Percentiles rank a stretch among this genome's conserved stretches.
phyloP scores from a whole-genome alignment of 1,139 yeast genomes.

The Magnusiomyces fungicola region DNA sequence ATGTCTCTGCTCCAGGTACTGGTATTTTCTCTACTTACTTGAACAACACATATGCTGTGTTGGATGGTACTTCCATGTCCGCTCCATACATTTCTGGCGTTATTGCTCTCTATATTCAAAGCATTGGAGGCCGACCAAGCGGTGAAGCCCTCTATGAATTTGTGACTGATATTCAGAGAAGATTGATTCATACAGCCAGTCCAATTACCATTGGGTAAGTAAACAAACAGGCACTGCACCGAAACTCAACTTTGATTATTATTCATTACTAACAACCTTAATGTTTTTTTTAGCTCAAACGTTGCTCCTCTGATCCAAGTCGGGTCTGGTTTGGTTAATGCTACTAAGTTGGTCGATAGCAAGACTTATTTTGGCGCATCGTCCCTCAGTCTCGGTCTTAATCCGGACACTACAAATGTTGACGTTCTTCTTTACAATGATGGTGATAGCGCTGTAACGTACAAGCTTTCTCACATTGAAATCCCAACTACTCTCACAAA shows the following conservation, averaged over 20 bases:
- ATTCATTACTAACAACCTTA: conserved; percentile 1
- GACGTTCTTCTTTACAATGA: conserved; percentile 15
- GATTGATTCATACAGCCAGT: conserved; percentile 13
- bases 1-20: conserved; percentile 20
- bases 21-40: conserved; percentile 15
- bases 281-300: conserved; percentile 7
- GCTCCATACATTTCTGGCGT: conserved; percentile 20
- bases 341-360: conserved; percentile 33
- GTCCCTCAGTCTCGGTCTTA: conserved; percentile 16
- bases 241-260: neutral
- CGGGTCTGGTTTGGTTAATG: conserved; percentile 30
- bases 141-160: neutral
- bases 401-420: conserved; percentile 11
- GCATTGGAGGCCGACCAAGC: neutral
- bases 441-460: conserved; percentile 14
- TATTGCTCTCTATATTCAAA: conserved; percentile 16
- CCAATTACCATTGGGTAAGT: neutral
- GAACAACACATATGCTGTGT: conserved; percentile 9
- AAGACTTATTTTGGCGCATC: conserved; percentile 24
- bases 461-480: conserved; percentile 15
- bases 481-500: conserved; percentile 15
- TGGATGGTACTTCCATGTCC: conserved; percentile 19
- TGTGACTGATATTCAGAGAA: conserved; percentile 4
- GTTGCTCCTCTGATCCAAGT: conserved; percentile 21
- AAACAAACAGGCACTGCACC: too few species aligned